Percentiles rank a stretch among this genome's conserved stretches.
phyloP scores from a whole-genome alignment of 805 yeast genomes.

The Scheffersomyces amazonensis region DNA sequence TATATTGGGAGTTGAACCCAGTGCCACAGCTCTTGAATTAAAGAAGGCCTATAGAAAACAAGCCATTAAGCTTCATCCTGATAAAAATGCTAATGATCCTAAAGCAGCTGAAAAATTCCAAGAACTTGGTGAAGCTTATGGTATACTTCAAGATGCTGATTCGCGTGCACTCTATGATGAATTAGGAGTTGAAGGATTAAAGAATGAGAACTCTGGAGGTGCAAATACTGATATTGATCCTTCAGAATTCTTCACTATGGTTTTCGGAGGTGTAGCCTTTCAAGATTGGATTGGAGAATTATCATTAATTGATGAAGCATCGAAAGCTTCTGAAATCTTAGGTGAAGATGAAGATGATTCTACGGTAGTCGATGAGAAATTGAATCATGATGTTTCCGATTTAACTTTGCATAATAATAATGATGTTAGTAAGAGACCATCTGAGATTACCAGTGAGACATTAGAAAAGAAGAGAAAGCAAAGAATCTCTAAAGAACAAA shows the following conservation, averaged over 20 bases:
- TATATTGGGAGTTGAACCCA: slow-evolving; percentile 59
- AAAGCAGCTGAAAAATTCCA: slow-evolving; percentile 86
- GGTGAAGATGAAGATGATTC: slow-evolving; percentile 37
- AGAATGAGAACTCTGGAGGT: slow-evolving; percentile 59
- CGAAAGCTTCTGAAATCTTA: slow-evolving; percentile 54
- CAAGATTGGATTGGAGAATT: slow-evolving; percentile 82
- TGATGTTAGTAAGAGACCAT: not conserved
- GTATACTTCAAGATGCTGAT: slow-evolving; percentile 71
- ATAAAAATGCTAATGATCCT: slow-evolving; percentile 93
- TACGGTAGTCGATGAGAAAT: slow-evolving; percentile 4
- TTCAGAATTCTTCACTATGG: slow-evolving; percentile 73
- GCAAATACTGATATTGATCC: slow-evolving; percentile 75
- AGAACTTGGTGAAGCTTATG: slow-evolving; percentile 63
- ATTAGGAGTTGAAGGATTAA: slow-evolving; percentile 60
- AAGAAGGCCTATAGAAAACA: slow-evolving; percentile 90
- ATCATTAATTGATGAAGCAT: slow-evolving; percentile 71
- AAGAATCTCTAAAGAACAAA: slow-evolving; percentile 31
- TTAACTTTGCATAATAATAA: slow-evolving; percentile 6
- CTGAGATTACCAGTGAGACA: slow-evolving; percentile 16
- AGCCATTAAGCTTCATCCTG: slow-evolving; percentile 92
- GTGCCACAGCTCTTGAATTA: slow-evolving; percentile 77
- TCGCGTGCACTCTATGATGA: slow-evolving; percentile 76
- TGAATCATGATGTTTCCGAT: slow-evolving; percentile 9
- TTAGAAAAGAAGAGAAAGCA: slow-evolving; percentile 27
- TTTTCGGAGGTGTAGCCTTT: slow-evolving; percentile 84